phyloP scores from a whole-genome alignment of 1,139 yeast genomes.

The Hemisphaericaspora xylofermentans region DNA sequence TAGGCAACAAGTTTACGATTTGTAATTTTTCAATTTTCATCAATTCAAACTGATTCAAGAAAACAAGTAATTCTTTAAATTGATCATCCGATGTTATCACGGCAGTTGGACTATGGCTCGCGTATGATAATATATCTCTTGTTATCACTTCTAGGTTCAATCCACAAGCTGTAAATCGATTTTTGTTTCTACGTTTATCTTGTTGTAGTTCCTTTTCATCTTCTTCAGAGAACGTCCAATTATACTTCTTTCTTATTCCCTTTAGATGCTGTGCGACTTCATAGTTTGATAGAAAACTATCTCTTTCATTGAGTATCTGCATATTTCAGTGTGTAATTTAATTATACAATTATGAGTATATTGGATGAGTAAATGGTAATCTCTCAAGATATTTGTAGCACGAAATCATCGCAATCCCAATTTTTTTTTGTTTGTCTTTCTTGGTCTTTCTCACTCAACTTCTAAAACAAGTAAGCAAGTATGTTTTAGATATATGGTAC shows the following conservation, averaged over 20 bases:
- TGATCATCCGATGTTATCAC: conserved; percentile 41
- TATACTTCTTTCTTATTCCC: conserved; percentile 47
- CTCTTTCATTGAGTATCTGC: conserved; percentile 51
- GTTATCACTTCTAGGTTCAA: conserved; percentile 64
- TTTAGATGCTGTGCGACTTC: conserved; percentile 67
- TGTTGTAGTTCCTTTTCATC: conserved; percentile 30
- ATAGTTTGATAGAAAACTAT: conserved; percentile 65
- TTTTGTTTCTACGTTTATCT: conserved; percentile 32
- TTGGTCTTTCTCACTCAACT: no score
- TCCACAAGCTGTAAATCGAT: conserved; percentile 46
- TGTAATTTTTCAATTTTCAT: conserved; percentile 86
- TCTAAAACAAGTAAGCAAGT: no score
- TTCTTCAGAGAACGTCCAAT: conserved; percentile 45
- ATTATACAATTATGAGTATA: no score
- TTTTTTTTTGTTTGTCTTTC: no score
- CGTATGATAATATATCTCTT: conserved; percentile 55
- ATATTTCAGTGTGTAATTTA: conserved; percentile 16
- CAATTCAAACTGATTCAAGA: conserved; percentile 54
- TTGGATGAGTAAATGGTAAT: no score
- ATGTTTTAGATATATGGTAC: no score
- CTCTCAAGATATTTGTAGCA: no score
- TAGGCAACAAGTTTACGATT: conserved; percentile 76
- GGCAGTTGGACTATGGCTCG: conserved; percentile 46
- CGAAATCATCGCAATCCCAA: no score
- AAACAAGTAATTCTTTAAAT: conserved; percentile 53